Base-by-base conservation (phyloP, 2,329 filamentous ascomycete genomes). In the Aureobasidium sp. region DNA sequence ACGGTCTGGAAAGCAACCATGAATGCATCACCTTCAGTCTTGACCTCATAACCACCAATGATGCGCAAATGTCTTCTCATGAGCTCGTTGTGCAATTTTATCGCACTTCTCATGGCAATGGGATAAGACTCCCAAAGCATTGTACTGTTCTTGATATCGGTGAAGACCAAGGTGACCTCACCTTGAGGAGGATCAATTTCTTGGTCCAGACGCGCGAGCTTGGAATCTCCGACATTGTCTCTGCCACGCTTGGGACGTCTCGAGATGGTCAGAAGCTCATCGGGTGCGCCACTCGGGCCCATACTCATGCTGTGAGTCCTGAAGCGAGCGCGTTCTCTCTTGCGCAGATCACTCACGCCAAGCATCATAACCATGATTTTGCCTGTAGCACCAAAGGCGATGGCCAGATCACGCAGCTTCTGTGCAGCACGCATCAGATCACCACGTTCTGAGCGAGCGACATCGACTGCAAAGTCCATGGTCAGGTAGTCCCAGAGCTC, bases 311-410 rank as follows among this genome's bases (percentile, higher is more conserved):
- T 95, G 69, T 91, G 86, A 44, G 90, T 90, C 62, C 90, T 84
- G 73, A 89, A 78, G 76, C 87, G 74, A 59, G 87, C 89, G 66
- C 89, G 84, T 72, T 95, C 89, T 62, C 91, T 85, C 71, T 90
- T 89, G 76, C 96, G 93, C 60, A 99, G 79, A 71, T 97, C 92
- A 61, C 89, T 87, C 41, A 99, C 89, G 61, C 92, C 93, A 61
- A 99, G 87, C 80, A 99, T 90, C 93, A 97, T 97, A 48, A 99
- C 91, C 92, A 97, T 97, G 66, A 97, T 90, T 77, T 99, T 99
- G 71, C 88, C 88, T 1, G 87, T 92, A 13, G 93, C 90, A 59
- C 94, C 94, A 73, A 97, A 97, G 1, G 93, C 91, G 72, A 99
- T 96, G 46, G 94, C 94, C 61, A 97, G 80, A 77, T 99, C 94